Evolutionary conservation across 2,329 filamentous ascomycete species (phyloP).

Genomic region (Phoma sp.): DNA sequence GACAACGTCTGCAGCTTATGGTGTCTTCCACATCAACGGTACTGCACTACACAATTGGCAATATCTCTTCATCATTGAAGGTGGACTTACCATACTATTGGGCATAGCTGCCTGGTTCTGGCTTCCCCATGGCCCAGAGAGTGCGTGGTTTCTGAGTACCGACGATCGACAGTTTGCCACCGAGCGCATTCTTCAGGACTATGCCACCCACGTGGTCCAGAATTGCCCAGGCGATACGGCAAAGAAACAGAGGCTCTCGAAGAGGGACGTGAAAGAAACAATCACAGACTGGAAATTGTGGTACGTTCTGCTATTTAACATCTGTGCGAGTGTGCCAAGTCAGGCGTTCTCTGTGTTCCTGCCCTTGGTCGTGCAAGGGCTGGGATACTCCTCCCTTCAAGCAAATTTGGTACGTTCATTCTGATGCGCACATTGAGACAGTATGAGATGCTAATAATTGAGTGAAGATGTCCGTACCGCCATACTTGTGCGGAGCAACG

Average conservation of each 20-base stretch:
- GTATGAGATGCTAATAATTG: neutral
- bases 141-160: constrained; percentile 50
- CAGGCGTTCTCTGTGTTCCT: constrained; percentile 51
- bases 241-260: constrained; percentile 19
- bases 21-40: constrained; percentile 56
- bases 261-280: constrained; percentile 26
- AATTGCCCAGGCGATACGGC: constrained; percentile 3
- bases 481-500: neutral
- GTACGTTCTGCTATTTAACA: constrained; percentile 44
- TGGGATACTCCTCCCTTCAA: constrained; percentile 26
- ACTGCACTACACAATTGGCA: constrained; percentile 55
- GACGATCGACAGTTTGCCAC: constrained; percentile 23
- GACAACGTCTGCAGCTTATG: constrained; percentile 33
- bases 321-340: constrained; percentile 52
- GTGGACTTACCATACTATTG: constrained; percentile 42
- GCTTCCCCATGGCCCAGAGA: constrained; percentile 33
- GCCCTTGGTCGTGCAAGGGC: constrained; percentile 54
- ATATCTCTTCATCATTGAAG: constrained; percentile 55
- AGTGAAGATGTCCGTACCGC: neutral
- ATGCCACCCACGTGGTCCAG: constrained; percentile 4
- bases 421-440: neutral
- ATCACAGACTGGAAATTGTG: constrained; percentile 31
- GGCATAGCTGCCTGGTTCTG: constrained; percentile 34
- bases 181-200: constrained; percentile 26
- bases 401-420: constrained; percentile 27